A percentile compares a stretch with the other conserved stretches of the same genome.
These are phyloP conservation scores for Rhizopus sp. DNA, from an alignment of 371 early-diverging fungal genomes.

Conservation along the genomic window DNA sequence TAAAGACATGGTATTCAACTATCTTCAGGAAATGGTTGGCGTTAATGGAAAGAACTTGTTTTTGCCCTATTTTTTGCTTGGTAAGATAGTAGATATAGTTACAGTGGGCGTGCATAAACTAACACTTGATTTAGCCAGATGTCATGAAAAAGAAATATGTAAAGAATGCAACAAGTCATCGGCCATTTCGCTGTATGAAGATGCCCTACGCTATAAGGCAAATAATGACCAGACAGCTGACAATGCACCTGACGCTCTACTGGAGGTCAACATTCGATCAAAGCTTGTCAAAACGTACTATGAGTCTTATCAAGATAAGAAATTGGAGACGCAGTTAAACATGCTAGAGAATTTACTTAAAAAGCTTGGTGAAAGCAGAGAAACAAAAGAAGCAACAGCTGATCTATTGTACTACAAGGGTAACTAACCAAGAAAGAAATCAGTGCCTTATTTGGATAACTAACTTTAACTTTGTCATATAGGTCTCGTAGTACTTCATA, in stretches of 20 bases:
- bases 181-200: conserved; percentile 11
- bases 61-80: conserved; percentile 14
- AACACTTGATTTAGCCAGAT: conserved; percentile 13
- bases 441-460: background rate
- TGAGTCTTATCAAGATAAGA: background rate
- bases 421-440: conserved; percentile 7
- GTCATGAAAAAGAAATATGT: conserved; percentile 24
- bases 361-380: background rate
- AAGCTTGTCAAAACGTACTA: conserved; percentile 16
- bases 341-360: conserved; percentile 7
- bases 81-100: conserved; percentile 8
- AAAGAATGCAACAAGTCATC: conserved; percentile 5
- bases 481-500: conserved; percentile 19
- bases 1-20: conserved; percentile 11
- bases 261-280: conserved; percentile 17
- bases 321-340: conserved; percentile 9
- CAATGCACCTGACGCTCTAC: conserved; percentile 3
- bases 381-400: conserved; percentile 5
- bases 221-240: background rate
- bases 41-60: conserved; percentile 17
- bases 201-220: conserved; percentile 6
- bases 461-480: conserved; percentile 1
- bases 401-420: conserved; percentile 21
- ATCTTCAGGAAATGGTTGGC: conserved; percentile 14
- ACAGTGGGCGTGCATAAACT: background rate